phyloP scores from a whole-genome alignment of 2,329 filamentous ascomycete species.

The Myriosclerotinia duriaeana region DNA sequence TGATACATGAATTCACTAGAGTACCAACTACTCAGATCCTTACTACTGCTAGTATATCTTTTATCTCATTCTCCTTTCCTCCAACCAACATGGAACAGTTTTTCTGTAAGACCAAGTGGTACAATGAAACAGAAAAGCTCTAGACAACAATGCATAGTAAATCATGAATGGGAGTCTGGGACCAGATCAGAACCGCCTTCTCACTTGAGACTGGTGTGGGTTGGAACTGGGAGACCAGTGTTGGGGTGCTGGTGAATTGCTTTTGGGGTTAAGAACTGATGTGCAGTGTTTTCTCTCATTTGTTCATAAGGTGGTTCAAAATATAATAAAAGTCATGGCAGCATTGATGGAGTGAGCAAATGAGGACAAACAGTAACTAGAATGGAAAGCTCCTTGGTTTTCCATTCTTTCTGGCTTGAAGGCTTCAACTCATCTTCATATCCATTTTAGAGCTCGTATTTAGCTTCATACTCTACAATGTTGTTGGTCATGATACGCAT shows the following conservation, averaged over 20 bases:
- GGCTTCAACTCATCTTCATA: neutral
- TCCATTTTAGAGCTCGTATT: too few relatives aligned
- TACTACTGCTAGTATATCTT: neutral
- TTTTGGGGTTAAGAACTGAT: neutral
- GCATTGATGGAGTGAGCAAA: neutral
- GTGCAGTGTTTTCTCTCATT: neutral
- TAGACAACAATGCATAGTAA: neutral
- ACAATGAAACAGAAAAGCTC: neutral
- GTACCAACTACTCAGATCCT: neutral
- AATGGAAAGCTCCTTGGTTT: neutral
- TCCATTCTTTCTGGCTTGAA: neutral
- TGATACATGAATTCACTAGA: neutral
- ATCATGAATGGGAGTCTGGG: neutral
- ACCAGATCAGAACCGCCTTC: neutral
- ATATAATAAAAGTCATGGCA: neutral
- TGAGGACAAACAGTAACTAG: neutral
- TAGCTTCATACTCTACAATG: too few relatives aligned
- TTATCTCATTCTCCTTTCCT: neutral
- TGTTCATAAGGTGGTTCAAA: neutral
- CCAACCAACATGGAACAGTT: neutral
- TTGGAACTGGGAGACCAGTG: neutral
- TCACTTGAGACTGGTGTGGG: neutral
- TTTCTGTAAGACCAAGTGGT: neutral
- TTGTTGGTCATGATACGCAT: neutral
- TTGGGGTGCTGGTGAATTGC: neutral